A percentile compares a stretch with the other conserved stretches of the same genome.
phyloP scores from a whole-genome alignment of 495 filamentous ascomycete species.

The Podospora anserina region DNA sequence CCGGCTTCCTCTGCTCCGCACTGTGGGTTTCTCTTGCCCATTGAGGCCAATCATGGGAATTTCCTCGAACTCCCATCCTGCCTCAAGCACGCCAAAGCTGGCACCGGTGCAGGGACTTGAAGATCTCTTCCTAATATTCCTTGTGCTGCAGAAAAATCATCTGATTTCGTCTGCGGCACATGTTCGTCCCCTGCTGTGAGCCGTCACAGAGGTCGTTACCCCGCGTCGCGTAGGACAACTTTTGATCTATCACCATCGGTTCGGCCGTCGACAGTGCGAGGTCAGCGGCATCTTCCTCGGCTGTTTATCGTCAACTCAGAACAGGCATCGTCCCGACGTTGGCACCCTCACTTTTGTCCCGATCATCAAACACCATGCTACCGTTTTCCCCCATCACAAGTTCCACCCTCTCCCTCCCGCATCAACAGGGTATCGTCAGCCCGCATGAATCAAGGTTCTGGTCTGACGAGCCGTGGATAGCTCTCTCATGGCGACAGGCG shows the following conservation, averaged over 20 bases:
- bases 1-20: conserved; percentile 7
- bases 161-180: conserved; percentile 11
- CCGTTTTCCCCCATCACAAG: not conserved
- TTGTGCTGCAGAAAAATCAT: conserved; percentile 12
- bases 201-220: not conserved
- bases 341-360: not conserved
- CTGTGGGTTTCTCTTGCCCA: conserved; percentile 5
- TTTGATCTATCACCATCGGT: not conserved
- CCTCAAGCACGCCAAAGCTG: conserved; percentile 10
- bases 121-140: conserved; percentile 15
- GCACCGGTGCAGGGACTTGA: conserved; percentile 2
- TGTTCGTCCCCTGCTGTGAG: not conserved
- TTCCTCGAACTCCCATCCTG: conserved; percentile 6
- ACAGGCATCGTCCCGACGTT: conserved; percentile 1
- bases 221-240: not conserved
- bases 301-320: not conserved
- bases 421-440: not conserved
- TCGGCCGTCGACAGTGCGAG: not conserved
- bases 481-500: not conserved
- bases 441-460: not conserved
- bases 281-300: not conserved
- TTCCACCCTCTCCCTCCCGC: not conserved
- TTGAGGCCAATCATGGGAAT: conserved; percentile 20
- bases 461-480: not conserved
- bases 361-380: not conserved